Base-by-base conservation (phyloP, 805 yeast genomes). In the Isabelozyma pseudorhagii region DNA sequence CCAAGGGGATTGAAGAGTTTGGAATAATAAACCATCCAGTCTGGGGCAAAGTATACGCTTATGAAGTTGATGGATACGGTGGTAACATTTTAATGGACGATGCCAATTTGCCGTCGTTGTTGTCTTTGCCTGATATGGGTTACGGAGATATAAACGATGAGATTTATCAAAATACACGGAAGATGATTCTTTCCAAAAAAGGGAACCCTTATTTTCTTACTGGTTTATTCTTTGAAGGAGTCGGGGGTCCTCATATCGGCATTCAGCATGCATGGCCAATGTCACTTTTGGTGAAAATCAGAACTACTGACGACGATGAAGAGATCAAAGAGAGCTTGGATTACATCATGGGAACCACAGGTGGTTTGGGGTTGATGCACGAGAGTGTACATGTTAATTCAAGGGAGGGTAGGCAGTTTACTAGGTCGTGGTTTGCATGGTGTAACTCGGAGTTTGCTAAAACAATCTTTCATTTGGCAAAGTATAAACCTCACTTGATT, bases 371-470 rank as follows among this genome's bases (percentile, higher is more conserved):
- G 0, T 72, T 90, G 49, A 83, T 90, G 81, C 97, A 90, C 63
- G 97, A 90, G 69, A 79, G 87, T 50, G 82, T 90, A 3, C 70
- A 86, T 50, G 96, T 89, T 8, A 76, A 84, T 56, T 68, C 77
- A 5, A 71, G 71, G 2, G 50, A 54, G 1, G 83, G 81, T 1
- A 49, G 52, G 8, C 66, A 65, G n/a, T 91, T 67, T 62, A 87
- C 96, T 0, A 72, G 97, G 51, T 81, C 94, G 2, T 90, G 97
- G 97, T 91, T 91, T 71, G 86, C 96, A 5, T 90, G 97, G 97
- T 87, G 96, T 57, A 90, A 90, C 62, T 83, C 96, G 1, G 97
- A 91, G 66, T 89, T 90, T 69, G 97, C 91, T 17, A 88, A 88
- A 65, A 85, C 96, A 0, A 84, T 90, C n/a, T 64, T 90, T 43